Percentiles rank a stretch among this genome's conserved stretches.
These are phyloP conservation scores for Hypomontagnella submonticulosa DNA, from an alignment of 495 filamentous ascomycete genomes.

Conservation along the genomic window DNA sequence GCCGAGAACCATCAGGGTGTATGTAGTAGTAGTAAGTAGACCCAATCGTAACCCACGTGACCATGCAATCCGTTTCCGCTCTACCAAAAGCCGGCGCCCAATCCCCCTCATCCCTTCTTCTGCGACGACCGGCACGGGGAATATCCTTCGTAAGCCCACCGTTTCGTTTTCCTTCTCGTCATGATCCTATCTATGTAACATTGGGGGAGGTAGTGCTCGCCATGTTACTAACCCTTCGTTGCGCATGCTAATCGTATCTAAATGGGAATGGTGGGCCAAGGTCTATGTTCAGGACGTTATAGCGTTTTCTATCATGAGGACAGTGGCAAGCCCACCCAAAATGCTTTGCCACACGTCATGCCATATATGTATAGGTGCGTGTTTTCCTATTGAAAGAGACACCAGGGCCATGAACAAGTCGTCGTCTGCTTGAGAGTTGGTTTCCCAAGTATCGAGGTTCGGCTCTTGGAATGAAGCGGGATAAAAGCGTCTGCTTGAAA, in stretches of 20 bases:
- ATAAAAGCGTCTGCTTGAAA: background rate
- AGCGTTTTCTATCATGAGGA: conserved; percentile 13
- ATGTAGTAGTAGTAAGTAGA: background rate
- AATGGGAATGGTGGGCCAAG: background rate
- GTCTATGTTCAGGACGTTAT: conserved; percentile 20
- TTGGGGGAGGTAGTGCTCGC: background rate
- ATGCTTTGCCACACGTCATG: background rate
- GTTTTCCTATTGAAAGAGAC: background rate
- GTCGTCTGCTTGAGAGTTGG: background rate
- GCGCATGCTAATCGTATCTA: conserved; percentile 19
- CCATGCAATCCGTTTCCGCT: conserved; percentile 15
- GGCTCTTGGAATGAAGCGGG: no score
- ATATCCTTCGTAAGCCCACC: no score
- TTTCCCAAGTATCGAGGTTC: background rate
- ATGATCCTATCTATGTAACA: no score
- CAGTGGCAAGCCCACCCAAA: conserved; percentile 9
- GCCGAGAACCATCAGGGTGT: background rate
- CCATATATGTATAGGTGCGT: conserved; percentile 7
- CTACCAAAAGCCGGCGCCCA: background rate
- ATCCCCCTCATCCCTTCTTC: background rate
- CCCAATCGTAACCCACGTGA: conserved; percentile 3
- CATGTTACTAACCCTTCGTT: conserved; percentile 7
- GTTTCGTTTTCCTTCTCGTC: no score
- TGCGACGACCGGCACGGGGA: background rate
- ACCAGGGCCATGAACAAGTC: no score